phyloP scores from a whole-genome alignment of 495 filamentous ascomycete species.

The Massariosphaeria phaeospora region DNA sequence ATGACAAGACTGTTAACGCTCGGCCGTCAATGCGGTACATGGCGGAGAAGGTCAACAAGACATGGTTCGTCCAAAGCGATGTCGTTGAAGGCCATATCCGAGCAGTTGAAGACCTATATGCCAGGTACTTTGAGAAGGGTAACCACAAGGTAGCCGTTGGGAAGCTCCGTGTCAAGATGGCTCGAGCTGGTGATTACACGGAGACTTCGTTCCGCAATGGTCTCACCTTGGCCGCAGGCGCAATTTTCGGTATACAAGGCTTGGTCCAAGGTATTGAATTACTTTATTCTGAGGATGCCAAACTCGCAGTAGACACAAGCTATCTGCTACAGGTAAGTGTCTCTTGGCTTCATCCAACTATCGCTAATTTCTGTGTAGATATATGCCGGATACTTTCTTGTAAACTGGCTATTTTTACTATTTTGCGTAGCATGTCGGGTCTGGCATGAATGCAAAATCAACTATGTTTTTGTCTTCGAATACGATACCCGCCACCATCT shows the following conservation, averaged over 20 bases:
- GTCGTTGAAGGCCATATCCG: conserved; percentile 71
- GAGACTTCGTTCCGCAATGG: conserved; percentile 73
- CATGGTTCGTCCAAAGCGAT: conserved; percentile 84
- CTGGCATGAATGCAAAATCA: conserved; percentile 80
- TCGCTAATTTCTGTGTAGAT: conserved; percentile 50
- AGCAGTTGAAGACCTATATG: conserved; percentile 82
- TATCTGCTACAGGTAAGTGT: conserved; percentile 67
- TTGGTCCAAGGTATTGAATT: conserved; percentile 61
- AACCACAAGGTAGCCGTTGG: conserved; percentile 86
- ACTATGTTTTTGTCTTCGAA: conserved; percentile 95
- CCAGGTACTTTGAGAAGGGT: conserved; percentile 82
- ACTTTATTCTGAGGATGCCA: conserved; percentile 41
- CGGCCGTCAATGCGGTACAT: conserved; percentile 75
- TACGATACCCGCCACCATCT: conserved; percentile 79
- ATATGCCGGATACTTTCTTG: conserved; percentile 79
- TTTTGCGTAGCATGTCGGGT: conserved; percentile 76
- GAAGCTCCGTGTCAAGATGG: conserved; percentile 68
- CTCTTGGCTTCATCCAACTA: neutral
- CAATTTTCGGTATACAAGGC: conserved; percentile 69
- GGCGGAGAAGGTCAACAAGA: conserved; percentile 84
- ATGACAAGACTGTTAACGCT: conserved; percentile 81
- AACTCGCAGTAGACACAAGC: conserved; percentile 51
- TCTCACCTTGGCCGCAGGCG: conserved; percentile 67
- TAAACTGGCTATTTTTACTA: conserved; percentile 64
- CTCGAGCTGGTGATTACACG: conserved; percentile 63